Evolutionary conservation across 306 rosid species (phyloP), one percentile per base, ranked within the genome.

Genomic region (Corylus avellana): DNA sequence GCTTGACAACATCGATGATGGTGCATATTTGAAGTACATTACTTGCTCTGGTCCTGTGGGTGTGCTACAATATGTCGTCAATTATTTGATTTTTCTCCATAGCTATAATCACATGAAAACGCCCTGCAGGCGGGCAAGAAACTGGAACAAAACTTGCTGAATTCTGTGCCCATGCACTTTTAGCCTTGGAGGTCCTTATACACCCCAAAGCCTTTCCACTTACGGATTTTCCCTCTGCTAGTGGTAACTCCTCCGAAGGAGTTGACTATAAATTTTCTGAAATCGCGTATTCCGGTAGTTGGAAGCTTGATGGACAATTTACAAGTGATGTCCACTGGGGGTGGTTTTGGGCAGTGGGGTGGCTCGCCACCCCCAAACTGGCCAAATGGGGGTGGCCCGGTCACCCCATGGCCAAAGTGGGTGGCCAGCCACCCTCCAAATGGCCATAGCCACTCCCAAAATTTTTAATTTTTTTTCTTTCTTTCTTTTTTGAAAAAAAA

Each of bases 141-240:
- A 80, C 80, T 48, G 92, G 92, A 80, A 86, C 98, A 50, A 87
- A 88, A 78, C 87, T 92, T 67, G 88, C 92, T 8, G 96, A 88
- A 58, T 95, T 95, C 84, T 92, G 98, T 73, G 86, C 88, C n/a
- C 91, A 86, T 79, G 96, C 98, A 27, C 88, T 95, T 72, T 86
- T 92, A 85, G 85, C 90, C 80, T 81, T 92, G 86, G 98, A 95
- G 76, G 93, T 92, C 78, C 95, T 95, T 59, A 83, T 95, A 83
- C 98, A 95, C 89, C 98, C 98, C 17, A 90, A 96, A 88, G 89
- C 86, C 58, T 92, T 87, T 81, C 90, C 95, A 4, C 77, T 91
- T 74, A 79, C 75, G 7, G 90, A 89, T 84, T 81, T 79, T 64
- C 27, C 82, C 20, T 76, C 76, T 9, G 25, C 75, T 56, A 87